phyloP scores from a whole-genome alignment of 1,139 yeast genomes.

The Pichia sp. region DNA sequence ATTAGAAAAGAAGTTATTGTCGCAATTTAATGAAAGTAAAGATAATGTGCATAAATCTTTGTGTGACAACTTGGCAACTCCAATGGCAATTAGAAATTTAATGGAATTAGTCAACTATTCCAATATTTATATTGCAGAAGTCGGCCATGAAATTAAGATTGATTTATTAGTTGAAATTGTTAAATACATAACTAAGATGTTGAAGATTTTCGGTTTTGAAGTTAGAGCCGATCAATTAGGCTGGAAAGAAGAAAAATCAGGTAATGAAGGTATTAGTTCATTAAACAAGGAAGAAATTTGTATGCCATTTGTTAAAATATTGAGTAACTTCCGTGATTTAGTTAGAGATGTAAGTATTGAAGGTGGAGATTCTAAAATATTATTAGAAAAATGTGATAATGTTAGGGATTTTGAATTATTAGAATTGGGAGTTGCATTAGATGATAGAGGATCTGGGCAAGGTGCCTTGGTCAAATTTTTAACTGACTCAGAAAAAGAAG shows the following conservation, averaged over 20 bases:
- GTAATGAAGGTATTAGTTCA: constrained; percentile 13
- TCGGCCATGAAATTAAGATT: constrained; percentile 48
- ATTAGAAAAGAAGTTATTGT: constrained; percentile 44
- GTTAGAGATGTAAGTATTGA: constrained; percentile 70
- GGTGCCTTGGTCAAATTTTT: constrained; percentile 79
- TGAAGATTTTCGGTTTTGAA: constrained; percentile 70
- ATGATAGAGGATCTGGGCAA: constrained; percentile 74
- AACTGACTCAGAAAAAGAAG: constrained; percentile 59
- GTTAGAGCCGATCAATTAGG: constrained; percentile 67
- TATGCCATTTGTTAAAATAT: constrained; percentile 71
- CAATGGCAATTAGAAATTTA: constrained; percentile 59
- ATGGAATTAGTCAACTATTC: constrained; percentile 63
- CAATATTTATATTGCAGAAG: constrained; percentile 61
- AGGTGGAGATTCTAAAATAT: constrained; percentile 45
- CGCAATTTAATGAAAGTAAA: constrained; percentile 49
- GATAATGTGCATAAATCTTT: constrained; percentile 67
- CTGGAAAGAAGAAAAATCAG: constrained; percentile 40
- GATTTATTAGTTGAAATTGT: constrained; percentile 64
- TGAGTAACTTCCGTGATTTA: constrained; percentile 74
- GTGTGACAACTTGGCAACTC: constrained; percentile 82
- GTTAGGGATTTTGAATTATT: constrained; percentile 60
- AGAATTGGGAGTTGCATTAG: constrained; percentile 73
- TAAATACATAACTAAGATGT: constrained; percentile 62
- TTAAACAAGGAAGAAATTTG: constrained; percentile 56
- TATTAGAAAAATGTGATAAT: constrained; percentile 53